Evolutionary conservation across 768 basidiomycete genomes (phyloP).

Genomic region (Mycena crocata): DNA sequence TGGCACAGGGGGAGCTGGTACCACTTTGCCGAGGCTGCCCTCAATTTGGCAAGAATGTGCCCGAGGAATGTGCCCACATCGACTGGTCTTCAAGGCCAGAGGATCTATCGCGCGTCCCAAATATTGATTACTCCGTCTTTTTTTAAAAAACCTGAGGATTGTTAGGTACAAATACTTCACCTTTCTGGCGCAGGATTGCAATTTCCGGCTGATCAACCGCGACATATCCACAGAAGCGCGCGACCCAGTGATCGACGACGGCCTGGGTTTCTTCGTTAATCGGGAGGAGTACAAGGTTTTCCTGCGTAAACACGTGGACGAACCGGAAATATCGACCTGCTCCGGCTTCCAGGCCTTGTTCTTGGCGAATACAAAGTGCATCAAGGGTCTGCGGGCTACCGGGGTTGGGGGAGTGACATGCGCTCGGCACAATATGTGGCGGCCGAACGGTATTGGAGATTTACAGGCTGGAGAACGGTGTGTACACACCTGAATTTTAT

Average conservation of each 20-base stretch:
- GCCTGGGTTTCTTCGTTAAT: neutral
- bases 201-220: neutral
- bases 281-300: neutral
- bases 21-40: conserved; percentile 20
- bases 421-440: conserved; percentile 19
- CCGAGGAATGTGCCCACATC: conserved; percentile 5
- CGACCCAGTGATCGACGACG: conserved; percentile 2
- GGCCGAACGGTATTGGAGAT: conserved; percentile 30
- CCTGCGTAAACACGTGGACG: neutral
- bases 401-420: conserved; percentile 24
- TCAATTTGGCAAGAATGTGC: neutral
- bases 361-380: neutral
- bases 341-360: conserved; percentile 17
- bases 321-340: conserved; percentile 17
- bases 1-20: conserved; percentile 9
- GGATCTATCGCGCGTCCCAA: neutral
- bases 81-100: neutral
- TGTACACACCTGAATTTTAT: no score
- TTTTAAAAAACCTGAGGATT: no score
- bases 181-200: neutral
- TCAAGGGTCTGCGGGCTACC: conserved; percentile 14
- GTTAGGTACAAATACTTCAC: neutral
- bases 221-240: neutral
- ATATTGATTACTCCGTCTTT: no score
- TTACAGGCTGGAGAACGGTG: conserved; percentile 36